Conservation (phyloP, 768 basidiomycete genomes). For the Chiua virens region DNA sequence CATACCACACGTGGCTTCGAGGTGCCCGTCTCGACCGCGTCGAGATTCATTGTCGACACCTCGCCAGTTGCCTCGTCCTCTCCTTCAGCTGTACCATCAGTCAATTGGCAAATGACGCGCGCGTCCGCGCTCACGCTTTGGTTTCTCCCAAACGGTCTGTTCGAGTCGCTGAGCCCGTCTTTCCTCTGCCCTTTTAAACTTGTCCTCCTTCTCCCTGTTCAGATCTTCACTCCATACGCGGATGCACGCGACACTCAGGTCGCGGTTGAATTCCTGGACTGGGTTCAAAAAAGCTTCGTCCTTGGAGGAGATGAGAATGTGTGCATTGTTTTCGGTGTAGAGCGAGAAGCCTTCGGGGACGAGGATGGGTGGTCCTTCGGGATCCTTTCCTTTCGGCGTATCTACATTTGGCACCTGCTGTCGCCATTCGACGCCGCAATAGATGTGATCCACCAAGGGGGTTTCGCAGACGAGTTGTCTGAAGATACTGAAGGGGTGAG, state of each 20-base stretch:
- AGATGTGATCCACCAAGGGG: background rate
- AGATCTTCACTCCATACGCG: conserved; percentile 80
- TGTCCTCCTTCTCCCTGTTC: conserved; percentile 59
- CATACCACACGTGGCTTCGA: conserved; percentile 25
- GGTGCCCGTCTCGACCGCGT: background rate
- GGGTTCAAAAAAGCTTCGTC: conserved; percentile 96
- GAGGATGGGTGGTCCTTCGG: conserved; percentile 25
- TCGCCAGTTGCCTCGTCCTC: background rate
- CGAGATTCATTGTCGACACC: background rate
- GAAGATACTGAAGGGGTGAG: conserved; percentile 3
- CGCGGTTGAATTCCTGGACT: conserved; percentile 97
- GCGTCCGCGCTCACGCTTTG: conserved; percentile 39
- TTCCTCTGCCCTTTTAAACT: conserved; percentile 56
- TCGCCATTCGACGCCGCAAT: conserved; percentile 5
- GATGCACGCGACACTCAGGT: conserved; percentile 89
- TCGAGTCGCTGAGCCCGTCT: conserved; percentile 40
- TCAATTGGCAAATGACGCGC: background rate
- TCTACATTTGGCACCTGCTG: background rate
- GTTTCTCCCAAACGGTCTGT: conserved; percentile 41
- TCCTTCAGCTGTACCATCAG: conserved; percentile 7
- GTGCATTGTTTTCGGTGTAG: conserved; percentile 79
- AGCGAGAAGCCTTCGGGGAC: conserved; percentile 76
- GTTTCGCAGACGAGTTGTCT: conserved; percentile 1
- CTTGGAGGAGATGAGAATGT: conserved; percentile 65
- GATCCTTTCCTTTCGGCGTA: background rate